Evolutionary conservation across 1,284 basidiomycete genomes (phyloP), one percentile per base, ranked within the genome.

Genomic region (Ceratobasidium sp.): DNA sequence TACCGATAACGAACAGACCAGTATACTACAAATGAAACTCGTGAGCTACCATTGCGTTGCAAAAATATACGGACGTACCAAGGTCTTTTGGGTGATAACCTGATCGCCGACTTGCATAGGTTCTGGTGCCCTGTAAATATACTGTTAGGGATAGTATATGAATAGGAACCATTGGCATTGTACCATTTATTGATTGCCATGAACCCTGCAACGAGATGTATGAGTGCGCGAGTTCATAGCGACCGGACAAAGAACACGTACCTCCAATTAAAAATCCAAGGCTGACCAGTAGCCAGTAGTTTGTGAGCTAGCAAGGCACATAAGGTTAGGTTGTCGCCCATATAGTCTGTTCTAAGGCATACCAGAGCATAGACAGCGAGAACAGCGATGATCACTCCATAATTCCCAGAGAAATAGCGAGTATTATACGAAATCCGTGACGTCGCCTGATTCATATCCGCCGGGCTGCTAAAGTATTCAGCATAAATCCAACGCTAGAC

Each of bases 181-280:
- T 81, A 97, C 95, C 96, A 98, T 83, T 89, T 92, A 87, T 96
- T 97, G 87, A 99, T 97, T 61, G 91, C 91, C 46, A 91, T 86
- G 87, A 98, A 99, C n/a, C 71, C 71, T 75, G 10, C n/a, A 12
- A 33, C 20, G 2, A 20, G 12, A 44, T 40, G 13, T 15, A 51
- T 28, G 3, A 51, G 33, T n/a, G n/a, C 28, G 23, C 63, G 23
- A 7, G 58, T 18, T 60, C 26, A n/a, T n/a, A 13, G 15, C 26
- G 39, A 46, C 58, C n/a, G 28, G 40, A 56, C 23, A 18, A 53
- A 3, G 42, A 7, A 33, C 26, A 64, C 71, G 49, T 53, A 2
- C 97, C 97, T 66, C 95, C 95, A 80, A 97, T 92, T 82, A 99
- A 92, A 89, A 99, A 97, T 51, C 87, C 90, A 80, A 98, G 88